Conservation (phyloP, 179 eudicot species). For the Beta corolliflora region DNA sequence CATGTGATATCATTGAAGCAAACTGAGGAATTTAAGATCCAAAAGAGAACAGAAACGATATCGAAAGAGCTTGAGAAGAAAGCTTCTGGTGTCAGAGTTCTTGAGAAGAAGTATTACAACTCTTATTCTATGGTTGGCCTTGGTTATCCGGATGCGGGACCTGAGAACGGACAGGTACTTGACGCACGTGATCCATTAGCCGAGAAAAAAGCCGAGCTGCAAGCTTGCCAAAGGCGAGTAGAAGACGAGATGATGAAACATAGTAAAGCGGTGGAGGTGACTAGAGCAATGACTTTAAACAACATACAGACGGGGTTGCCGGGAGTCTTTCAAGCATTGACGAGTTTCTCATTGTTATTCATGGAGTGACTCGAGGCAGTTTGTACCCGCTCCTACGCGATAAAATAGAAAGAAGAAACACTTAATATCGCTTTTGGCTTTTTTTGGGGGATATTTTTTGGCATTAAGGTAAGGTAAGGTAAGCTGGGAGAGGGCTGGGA, state of each 20-base stretch:
- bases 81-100: slow-evolving; percentile 68
- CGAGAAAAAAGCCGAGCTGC: slow-evolving; percentile 81
- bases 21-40: slow-evolving; percentile 75
- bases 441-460: slow-evolving; percentile 27
- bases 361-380: slow-evolving; percentile 66
- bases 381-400: slow-evolving; percentile 75
- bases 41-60: slow-evolving; percentile 67
- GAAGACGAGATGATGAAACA: slow-evolving; percentile 87
- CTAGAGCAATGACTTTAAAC: slow-evolving; percentile 85
- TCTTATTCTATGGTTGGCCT: slow-evolving; percentile 90
- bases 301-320: slow-evolving; percentile 90
- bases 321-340: slow-evolving; percentile 88
- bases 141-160: slow-evolving; percentile 58
- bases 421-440: neutral
- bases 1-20: slow-evolving; percentile 76
- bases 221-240: slow-evolving; percentile 71
- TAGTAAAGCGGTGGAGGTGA: slow-evolving; percentile 85
- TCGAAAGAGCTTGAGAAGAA: slow-evolving; percentile 93
- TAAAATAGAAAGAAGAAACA: slow-evolving; percentile 40
- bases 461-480: slow-evolving; percentile 25
- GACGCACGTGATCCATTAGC: slow-evolving; percentile 82
- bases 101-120: slow-evolving; percentile 82
- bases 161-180: slow-evolving; percentile 55
- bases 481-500: slow-evolving; percentile 31
- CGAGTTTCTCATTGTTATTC: slow-evolving; percentile 78